Base-by-base conservation (phyloP, 805 yeast species). In the Maudiozyma turicensis region DNA sequence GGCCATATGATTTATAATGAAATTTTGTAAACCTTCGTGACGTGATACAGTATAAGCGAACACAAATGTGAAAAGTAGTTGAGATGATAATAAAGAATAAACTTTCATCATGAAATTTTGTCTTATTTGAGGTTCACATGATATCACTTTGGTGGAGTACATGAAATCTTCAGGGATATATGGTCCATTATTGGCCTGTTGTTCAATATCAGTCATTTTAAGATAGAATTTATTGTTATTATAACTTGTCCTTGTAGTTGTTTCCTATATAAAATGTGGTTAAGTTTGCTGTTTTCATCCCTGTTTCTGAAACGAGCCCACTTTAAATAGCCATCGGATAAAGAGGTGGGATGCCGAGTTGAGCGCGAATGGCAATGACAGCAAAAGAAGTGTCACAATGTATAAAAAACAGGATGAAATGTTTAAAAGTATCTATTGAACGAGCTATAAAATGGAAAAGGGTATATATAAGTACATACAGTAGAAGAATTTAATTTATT, bases 71-170 rank as follows among this genome's bases (percentile, higher is more conserved):
- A 72, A 66, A 32, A 80, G 63, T 37, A 88, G 62, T 66, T 88
- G 96, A 5, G 75, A 67, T 10, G 81, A 65, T 45, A 88, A 72
- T 44, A 89, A 72, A 6, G 87, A 71, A 66, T 87, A 89, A 8
- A 88, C 96, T 60, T 84, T 85, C 51, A 89, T 75, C 56, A 86
- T 70, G 58, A 88, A 88, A 63, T 81, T 74, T 54, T 83, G 85
- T 57, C 96, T 78, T 39, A 88, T 73, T 13, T 84, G 79, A 46
- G 86, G 69, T 50, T 84, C 86, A 66, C 95, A 86, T 33, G 84
- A 81, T 3, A 88, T 78, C 28, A 88, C 95, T 47, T 77, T 75
- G 6, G 84, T 84, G 35, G 84, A 78, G 65, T 82, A 86, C 64
- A 87, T 88, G 77, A 87, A 88, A 66, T 86, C 95, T 56, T 87